phyloP scores from a whole-genome alignment of 1,284 basidiomycete genomes.

The Taiwanofungus camphoratus region DNA sequence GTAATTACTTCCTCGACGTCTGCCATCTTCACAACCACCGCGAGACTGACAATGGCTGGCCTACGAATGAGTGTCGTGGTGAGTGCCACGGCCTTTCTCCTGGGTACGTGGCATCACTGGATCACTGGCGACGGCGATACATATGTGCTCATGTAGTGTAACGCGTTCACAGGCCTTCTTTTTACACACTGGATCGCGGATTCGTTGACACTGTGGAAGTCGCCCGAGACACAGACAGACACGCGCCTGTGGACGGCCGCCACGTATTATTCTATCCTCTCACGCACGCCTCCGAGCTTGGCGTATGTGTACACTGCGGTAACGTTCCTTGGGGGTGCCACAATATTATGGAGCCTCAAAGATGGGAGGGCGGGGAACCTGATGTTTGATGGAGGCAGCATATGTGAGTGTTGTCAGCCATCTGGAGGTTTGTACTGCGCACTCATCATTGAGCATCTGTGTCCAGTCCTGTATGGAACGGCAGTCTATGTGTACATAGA shows the following conservation, averaged over 20 bases:
- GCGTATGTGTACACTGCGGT: constrained; percentile 51
- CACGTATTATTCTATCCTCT: constrained; percentile 69
- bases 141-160: constrained; percentile 7
- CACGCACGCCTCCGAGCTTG: constrained; percentile 52
- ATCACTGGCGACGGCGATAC: neutral
- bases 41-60: constrained; percentile 36
- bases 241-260: constrained; percentile 75
- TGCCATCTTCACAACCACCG: neutral
- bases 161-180: constrained; percentile 48
- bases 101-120: constrained; percentile 58
- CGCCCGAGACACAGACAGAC: constrained; percentile 60
- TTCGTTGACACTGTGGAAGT: constrained; percentile 79
- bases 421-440: constrained; percentile 1
- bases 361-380: constrained; percentile 74
- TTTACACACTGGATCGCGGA: constrained; percentile 87
- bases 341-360: constrained; percentile 69
- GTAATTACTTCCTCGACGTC: too few species aligned
- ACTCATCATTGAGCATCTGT: constrained; percentile 1
- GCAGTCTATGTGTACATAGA: constrained; percentile 64
- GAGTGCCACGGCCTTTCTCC: constrained; percentile 70
- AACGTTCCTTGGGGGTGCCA: constrained; percentile 51
- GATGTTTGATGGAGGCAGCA: constrained; percentile 84
- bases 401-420: constrained; percentile 47
- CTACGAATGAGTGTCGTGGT: constrained; percentile 66
- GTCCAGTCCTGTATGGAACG: constrained; percentile 64